Evolutionary conservation across 2,329 filamentous ascomycete genomes (phyloP).

Genomic region (Bisporella sp.): DNA sequence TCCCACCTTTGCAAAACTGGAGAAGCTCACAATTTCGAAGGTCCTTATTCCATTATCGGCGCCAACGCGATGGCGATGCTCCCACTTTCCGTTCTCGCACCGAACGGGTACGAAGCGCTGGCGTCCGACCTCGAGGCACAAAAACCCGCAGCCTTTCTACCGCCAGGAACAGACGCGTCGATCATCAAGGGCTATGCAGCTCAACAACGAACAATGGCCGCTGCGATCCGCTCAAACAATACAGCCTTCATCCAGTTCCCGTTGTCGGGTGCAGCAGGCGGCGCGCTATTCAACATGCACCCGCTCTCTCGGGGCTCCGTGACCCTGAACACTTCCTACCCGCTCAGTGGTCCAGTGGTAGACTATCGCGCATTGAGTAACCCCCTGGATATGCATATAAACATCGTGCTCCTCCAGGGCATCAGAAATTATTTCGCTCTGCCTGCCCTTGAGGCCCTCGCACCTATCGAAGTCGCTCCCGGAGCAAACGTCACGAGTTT

Average conservation of each 20-base stretch:
- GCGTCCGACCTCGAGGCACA: neutral
- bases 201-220: neutral
- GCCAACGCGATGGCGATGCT: neutral
- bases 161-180: neutral
- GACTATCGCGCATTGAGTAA: neutral
- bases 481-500: neutral
- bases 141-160: neutral
- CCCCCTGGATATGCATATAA: neutral
- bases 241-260: neutral
- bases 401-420: neutral
- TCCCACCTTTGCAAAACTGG: too few species aligned
- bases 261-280: neutral
- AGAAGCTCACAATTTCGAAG: neutral
- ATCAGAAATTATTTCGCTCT: neutral
- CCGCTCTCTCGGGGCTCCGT: neutral
- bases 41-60: neutral
- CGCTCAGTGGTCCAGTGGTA: neutral
- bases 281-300: neutral
- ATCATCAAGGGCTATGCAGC: neutral
- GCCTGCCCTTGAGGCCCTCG: neutral
- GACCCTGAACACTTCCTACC: neutral
- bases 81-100: neutral
- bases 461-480: neutral
- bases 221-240: neutral
- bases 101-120: neutral